Evolutionary conservation across 139 green algal species (phyloP), one percentile per base, ranked within the genome.

Genomic region (Cymbomonas tetramitiformis): DNA sequence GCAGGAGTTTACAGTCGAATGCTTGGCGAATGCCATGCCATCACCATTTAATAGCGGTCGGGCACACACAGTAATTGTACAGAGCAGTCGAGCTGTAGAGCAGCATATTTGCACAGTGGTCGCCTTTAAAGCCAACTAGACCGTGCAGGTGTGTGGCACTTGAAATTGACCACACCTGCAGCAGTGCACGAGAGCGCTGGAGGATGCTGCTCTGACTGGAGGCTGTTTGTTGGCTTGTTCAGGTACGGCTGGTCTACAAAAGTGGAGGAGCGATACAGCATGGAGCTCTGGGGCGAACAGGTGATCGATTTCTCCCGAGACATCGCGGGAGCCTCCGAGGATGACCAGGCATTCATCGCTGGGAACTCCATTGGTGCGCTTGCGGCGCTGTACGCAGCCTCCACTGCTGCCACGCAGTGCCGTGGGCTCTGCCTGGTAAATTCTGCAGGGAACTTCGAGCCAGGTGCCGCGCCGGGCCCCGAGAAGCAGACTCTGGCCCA

Each of bases 341-440:
- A 7, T 3, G 52, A 60, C 25, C 48, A 60, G 36, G 30, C 30
- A 26, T 18, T 65, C 21, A 28, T 69, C 21, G 62, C 44, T 18
- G 62, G 62, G 30, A 69, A 69, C 29, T 58, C 36, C 15, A 69
- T 69, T 46, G 62, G 62, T 38, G 49, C 48, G 12, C 21, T 66
- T 10, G 58, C 58, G 39, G 46, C 41, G 23, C 21, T 66, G 41
- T 57, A 61, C 38, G 58, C 58, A 8, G 49, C 58, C 18, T 38
- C 41, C 6, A 50, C 10, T 5, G 25, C 38, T 10, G 30, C 48
- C 2, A 47, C 58, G 7, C 23, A 51, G 34, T 32, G 9, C 52
- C 38, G 31, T 34, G 58, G 48, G 21, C 33, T 66, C 7, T 44
- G 28, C 29, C 33, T 66, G 3, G 41, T 66, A 8, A 66, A 66